phyloP scores from a whole-genome alignment of 139 green algal genomes.

The Parachlorella kessleri region DNA sequence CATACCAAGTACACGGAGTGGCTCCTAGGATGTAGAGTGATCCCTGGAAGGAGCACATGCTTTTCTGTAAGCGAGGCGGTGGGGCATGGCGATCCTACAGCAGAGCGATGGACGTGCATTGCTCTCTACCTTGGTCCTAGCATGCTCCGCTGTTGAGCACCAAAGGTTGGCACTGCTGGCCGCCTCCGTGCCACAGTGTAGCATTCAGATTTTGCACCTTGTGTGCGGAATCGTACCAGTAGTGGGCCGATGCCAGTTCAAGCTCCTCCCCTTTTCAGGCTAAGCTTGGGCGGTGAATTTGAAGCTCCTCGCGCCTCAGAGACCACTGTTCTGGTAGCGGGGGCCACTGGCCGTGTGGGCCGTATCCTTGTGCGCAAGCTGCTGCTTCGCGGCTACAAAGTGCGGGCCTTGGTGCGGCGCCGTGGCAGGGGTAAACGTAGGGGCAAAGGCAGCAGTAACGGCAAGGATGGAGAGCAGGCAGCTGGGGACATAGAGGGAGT shows the following conservation, averaged over 20 bases:
- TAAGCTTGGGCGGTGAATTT: conserved; percentile 55
- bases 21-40: no score
- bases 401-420: conserved; percentile 74
- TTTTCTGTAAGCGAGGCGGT: no score
- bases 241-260: not conserved
- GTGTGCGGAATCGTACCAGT: no score
- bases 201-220: no score
- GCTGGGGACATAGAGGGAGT: conserved; percentile 2
- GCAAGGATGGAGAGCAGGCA: not conserved
- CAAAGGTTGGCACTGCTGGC: no score
- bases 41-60: no score
- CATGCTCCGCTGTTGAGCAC: no score
- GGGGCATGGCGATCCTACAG: no score
- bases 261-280: not conserved
- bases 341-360: conserved; percentile 91
- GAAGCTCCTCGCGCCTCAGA: conserved; percentile 66
- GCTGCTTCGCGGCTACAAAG: conserved; percentile 93
- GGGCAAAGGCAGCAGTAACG: not conserved
- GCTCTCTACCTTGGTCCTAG: no score
- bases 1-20: no score
- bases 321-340: conserved; percentile 95
- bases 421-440: conserved; percentile 6
- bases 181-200: no score
- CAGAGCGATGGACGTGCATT: no score
- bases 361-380: conserved; percentile 94